Conservation (phyloP, 352 stramenopile genomes). For the Globisporangium spinosum region DNA sequence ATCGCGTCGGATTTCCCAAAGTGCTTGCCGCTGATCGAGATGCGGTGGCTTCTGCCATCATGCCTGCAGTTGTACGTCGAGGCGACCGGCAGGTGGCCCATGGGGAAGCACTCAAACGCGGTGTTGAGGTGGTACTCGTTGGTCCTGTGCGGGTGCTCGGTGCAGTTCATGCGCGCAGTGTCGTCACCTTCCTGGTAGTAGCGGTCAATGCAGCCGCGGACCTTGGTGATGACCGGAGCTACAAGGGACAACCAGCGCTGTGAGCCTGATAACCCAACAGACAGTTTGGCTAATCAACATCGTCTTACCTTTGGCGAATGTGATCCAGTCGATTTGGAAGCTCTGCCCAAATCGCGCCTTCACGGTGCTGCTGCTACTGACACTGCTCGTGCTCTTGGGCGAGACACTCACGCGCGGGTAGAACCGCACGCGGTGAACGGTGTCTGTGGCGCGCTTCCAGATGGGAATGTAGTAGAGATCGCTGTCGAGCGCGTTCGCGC, state of each 20-base stretch:
- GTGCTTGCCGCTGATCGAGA: constrained; percentile 67
- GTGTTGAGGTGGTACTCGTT: constrained; percentile 47
- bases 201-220: constrained; percentile 76
- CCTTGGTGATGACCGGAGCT: constrained; percentile 66
- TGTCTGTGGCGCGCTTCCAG: constrained; percentile 52
- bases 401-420: constrained; percentile 42
- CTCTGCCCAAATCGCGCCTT: constrained; percentile 33
- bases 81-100: constrained; percentile 42
- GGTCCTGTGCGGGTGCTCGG: constrained; percentile 30
- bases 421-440: constrained; percentile 58
- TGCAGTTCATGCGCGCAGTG: constrained; percentile 41
- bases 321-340: constrained; percentile 70
- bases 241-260: not conserved
- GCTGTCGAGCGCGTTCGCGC: constrained; percentile 21
- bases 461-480: constrained; percentile 65
- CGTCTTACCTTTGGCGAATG: constrained; percentile 49
- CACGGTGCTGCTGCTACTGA: constrained; percentile 14
- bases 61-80: constrained; percentile 73
- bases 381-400: constrained; percentile 6
- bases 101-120: constrained; percentile 36
- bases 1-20: constrained; percentile 65
- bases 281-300: not conserved
- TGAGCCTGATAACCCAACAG: not conserved
- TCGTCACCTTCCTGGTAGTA: constrained; percentile 37
- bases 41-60: constrained; percentile 45